Base-by-base conservation (phyloP, 441 rosid species). In the Theobroma grandiflorum region DNA sequence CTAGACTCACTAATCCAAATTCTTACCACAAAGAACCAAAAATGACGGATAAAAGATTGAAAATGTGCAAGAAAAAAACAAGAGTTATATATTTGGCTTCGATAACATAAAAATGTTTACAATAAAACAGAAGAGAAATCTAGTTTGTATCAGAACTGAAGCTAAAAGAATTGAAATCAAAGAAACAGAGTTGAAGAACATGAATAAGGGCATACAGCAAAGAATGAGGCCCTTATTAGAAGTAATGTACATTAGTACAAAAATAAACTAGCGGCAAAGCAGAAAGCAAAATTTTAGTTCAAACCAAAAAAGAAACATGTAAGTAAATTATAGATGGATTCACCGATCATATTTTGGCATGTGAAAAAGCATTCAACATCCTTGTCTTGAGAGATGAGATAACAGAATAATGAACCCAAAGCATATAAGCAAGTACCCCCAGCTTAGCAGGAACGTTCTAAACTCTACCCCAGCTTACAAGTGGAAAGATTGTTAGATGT, bases 251-350 rank as follows among this genome's bases (percentile, higher is more conserved):
- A 18, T 38, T 18, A 65, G 26, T 65, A n/a, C 20, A 40, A 12
- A 11, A 33, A 45, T 68, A 68, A 45, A 45, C 35, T 68, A 68
- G 72, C 10, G 5, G 53, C 72, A 68, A 67, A 43, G 53, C 1
- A 9, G 18, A 43, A 43, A 2, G 18, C 22, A 64, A 64, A 68
- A 68, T 68, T 68, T 43, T 43, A 43, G 14, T 68, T 20, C 53
- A 20, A 68, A 68, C 15, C 20, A 43, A 22, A 22, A 35, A 43
- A 68, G 37, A 68, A 68, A 22, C 37, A 20, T 43, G 10, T 22
- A 43, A 68, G 35, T 43, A 43, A 16, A 40, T 42, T 67, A 67
- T 42, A 67, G 52, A 67, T 67, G 72, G 72, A 67, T 42, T 20
- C 8, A 42, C 52, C 4, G 72, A 20, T 67, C 31, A 11, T 5